Percentiles rank a stretch among this genome's conserved stretches.
Conservation (phyloP, 352 stramenopile species). For the Pythium folliculosum region DNA sequence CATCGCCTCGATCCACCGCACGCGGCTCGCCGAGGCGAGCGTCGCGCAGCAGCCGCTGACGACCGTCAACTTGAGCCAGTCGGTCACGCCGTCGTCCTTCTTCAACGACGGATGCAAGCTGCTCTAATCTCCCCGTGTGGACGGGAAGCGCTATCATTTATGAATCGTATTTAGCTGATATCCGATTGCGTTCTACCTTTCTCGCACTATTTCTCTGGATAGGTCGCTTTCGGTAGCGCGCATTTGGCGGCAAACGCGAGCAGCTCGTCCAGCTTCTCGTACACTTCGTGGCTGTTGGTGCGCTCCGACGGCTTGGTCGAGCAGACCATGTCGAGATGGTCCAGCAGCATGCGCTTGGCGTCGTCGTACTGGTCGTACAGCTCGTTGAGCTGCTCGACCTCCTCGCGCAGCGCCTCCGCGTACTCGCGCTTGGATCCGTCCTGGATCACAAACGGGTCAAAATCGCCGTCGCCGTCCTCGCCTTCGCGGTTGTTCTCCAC, state of each 20-base stretch:
- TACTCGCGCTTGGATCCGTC: slow-evolving; percentile 35
- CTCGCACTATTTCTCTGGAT: not conserved
- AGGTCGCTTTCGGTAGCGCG: slow-evolving; percentile 8
- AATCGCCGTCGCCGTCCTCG: not conserved
- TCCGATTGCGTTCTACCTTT: no score
- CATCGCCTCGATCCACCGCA: slow-evolving; percentile 56
- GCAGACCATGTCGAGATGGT: slow-evolving; percentile 55
- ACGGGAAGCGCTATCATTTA: not conserved
- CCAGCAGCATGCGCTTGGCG: slow-evolving; percentile 54
- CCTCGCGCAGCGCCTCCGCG: slow-evolving; percentile 34
- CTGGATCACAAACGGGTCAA: slow-evolving; percentile 9
- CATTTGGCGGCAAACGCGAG: slow-evolving; percentile 44
- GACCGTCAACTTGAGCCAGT: slow-evolving; percentile 40
- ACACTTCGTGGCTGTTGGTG: slow-evolving; percentile 41
- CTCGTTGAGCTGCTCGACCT: slow-evolving; percentile 44
- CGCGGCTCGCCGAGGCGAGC: slow-evolving; percentile 38
- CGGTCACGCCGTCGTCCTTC: slow-evolving; percentile 25
- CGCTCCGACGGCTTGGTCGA: slow-evolving; percentile 57
- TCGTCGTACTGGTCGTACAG: slow-evolving; percentile 58
- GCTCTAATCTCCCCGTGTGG: slow-evolving; percentile 16
- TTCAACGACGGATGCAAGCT: slow-evolving; percentile 53
- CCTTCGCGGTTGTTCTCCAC: not conserved
- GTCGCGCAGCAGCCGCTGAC: slow-evolving; percentile 3
- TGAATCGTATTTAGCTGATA: slow-evolving; percentile 2
- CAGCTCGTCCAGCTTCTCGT: slow-evolving; percentile 60